A percentile compares a stretch with the other conserved stretches of the same genome.
These are phyloP conservation scores for Candida anglica DNA, from an alignment of 805 yeast genomes.

Conservation along the genomic window DNA sequence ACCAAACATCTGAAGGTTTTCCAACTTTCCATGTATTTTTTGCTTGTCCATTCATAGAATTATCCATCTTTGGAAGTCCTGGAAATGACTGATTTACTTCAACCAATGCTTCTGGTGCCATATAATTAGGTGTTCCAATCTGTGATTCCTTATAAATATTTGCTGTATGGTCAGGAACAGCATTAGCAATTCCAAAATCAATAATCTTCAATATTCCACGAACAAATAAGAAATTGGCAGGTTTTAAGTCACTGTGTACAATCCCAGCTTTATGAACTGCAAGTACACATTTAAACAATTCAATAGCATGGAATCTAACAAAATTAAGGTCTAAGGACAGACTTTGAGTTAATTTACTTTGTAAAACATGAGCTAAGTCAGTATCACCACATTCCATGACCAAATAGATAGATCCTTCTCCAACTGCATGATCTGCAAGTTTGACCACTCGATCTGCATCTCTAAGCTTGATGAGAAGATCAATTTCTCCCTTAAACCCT, in stretches of 20 bases:
- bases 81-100: slow-evolving; percentile 44
- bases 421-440: slow-evolving; percentile 69
- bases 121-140: slow-evolving; percentile 93
- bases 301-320: slow-evolving; percentile 74
- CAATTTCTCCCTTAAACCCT: slow-evolving; percentile 90
- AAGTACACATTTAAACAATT: slow-evolving; percentile 73
- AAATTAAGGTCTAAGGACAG: slow-evolving; percentile 59
- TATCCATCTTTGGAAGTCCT: slow-evolving; percentile 14
- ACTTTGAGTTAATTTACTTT: slow-evolving; percentile 46
- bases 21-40: slow-evolving; percentile 71
- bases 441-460: slow-evolving; percentile 70
- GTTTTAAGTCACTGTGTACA: slow-evolving; percentile 77
- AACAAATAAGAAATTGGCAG: slow-evolving; percentile 73
- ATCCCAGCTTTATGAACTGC: slow-evolving; percentile 87
- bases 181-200: slow-evolving; percentile 95
- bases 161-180: slow-evolving; percentile 87
- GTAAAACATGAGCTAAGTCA: slow-evolving; percentile 79
- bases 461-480: slow-evolving; percentile 57
- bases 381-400: slow-evolving; percentile 96
- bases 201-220: slow-evolving; percentile 82
- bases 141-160: slow-evolving; percentile 87
- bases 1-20: slow-evolving; percentile 95
- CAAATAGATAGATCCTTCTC: slow-evolving; percentile 58
- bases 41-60: slow-evolving; percentile 1
- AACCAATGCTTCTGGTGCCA: slow-evolving; percentile 94